A percentile compares a stretch with the other conserved stretches of the same genome.
phyloP scores from a whole-genome alignment of 441 rosid species.

The Brassica hybrid region DNA sequence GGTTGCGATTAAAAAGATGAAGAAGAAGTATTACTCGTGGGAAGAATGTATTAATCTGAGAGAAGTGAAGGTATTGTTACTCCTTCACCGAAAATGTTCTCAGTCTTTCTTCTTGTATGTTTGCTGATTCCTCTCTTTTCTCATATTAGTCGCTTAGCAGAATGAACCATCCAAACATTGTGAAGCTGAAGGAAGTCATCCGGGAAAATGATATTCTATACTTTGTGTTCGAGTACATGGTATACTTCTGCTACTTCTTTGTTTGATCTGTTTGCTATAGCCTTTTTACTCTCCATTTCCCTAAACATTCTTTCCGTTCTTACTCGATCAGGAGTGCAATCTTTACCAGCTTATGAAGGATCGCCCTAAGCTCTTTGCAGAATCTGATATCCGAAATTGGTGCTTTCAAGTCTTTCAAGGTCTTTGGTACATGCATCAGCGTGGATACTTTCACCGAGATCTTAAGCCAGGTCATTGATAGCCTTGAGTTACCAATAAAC shows the following conservation, averaged over 20 bases:
- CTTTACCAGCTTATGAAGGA: slow-evolving; percentile 93
- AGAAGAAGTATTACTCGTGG: slow-evolving; percentile 94
- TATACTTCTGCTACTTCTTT: slow-evolving; percentile 29
- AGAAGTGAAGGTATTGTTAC: slow-evolving; percentile 83
- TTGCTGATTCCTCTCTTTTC: slow-evolving; percentile 24
- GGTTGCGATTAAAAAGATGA: slow-evolving; percentile 98
- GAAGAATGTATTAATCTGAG: slow-evolving; percentile 90
- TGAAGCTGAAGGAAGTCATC: no score
- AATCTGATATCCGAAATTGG: slow-evolving; percentile 86
- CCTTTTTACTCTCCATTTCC: neutral
- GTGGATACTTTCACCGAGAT: slow-evolving; percentile 96
- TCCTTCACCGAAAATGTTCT: slow-evolving; percentile 2
- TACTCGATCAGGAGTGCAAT: slow-evolving; percentile 73
- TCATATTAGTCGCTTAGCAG: slow-evolving; percentile 71
- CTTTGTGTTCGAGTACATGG: slow-evolving; percentile 95
- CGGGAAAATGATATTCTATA: slow-evolving; percentile 82
- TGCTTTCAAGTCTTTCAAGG: slow-evolving; percentile 97
- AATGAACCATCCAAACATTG: no score
- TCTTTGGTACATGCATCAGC: slow-evolving; percentile 90
- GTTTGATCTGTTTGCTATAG: slow-evolving; percentile 14
- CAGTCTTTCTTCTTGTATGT: neutral
- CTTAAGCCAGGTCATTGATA: slow-evolving; percentile 82
- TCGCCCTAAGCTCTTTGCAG: slow-evolving; percentile 72
- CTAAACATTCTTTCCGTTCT: slow-evolving; percentile 4
- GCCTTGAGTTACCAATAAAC: slow-evolving; percentile 23